Base-by-base conservation (phyloP, 1,139 yeast species). In the Sugiyamaella castrensis region DNA sequence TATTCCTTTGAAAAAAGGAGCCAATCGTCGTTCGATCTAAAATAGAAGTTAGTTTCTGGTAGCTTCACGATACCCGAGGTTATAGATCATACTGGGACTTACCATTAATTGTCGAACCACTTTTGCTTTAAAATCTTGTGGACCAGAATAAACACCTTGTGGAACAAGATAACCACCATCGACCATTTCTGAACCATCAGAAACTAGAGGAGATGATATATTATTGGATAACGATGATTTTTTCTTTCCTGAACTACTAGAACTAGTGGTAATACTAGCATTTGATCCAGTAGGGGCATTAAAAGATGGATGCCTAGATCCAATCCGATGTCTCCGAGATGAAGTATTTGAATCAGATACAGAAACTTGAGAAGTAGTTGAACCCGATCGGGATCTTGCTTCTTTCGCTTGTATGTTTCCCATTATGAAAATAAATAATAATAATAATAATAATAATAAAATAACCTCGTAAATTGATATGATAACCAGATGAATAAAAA, bases 1-100 rank as follows among this genome's bases (percentile, higher is more conserved):
- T 46, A 92, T 71, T 0, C 98, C 98, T 2, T 91, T 85, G 65
- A 80, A 92, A 65, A 92, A 92, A 1, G 98, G 98, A 0, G 98
- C 91, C 41, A 92, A 62, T 57, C 76, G 77, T 39, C 98, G 76
- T 12, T 76, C 76, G 31, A 79, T 68, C 62, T 41, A 31, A 24
- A 16, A n/a, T 40, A 19, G 24, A 37, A 32, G 19, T 35, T 11
- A 33, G 32, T 8, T 15, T 6, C 11, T 15, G 37, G 15, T 24
- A 37, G 40, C 12, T 16, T 35, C 38, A 13, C 38, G 27, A 13
- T 16, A 13, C 7, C 6, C n/a, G 27, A 13, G 27, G 15, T 11
- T 32, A 7, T 19, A 16, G 31, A 9, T 16, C 27, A 42, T 11
- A 32, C 4, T 68, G 10, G 5, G 12, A 48, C 58, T 31, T 45